Evolutionary conservation across 192 early-diverging fungal genomes (phyloP), one percentile per base, ranked within the genome.

Genomic region (Podila minutissima): DNA sequence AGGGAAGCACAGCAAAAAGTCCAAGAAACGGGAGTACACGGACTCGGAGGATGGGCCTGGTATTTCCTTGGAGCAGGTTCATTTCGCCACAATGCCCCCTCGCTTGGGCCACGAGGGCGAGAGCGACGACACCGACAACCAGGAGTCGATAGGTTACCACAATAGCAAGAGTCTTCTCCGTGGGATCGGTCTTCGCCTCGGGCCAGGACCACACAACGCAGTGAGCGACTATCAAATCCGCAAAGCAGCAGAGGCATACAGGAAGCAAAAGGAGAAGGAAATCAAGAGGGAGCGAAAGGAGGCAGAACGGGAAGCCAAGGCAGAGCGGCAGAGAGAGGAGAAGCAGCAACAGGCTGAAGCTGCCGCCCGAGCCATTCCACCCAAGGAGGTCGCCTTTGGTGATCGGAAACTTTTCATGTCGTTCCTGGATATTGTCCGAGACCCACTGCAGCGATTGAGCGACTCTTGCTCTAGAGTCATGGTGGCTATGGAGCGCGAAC

Each of bases 351-450:
- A 73, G 33, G 71, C 77, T 1, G 67, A 73, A n/a, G 71, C 62
- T 4, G 66, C 66, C 1, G 67, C 58, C 7, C 50, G 69, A 5
- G 70, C 71, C 0, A 57, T 81, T 15, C 73, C 82, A 5, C 74
- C 79, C 3, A 87, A 86, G 58, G 74, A 88, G 53, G 82, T 85
- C 1, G 79, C 84, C 5, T 86, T 74, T 59, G 74, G 83, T 22
- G 83, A 85, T 59, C 68, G 84, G 10, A 81, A 88, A n/a, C 66
- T 88, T 13, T 81, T 88, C 55, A 85, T 88, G 64, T 74, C 69
- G 8, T 88, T 87, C 37, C 29, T 88, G 29, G 84, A 85, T 38
- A 86, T 84, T 58, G 79, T 88, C 17, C 82, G 83, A 1, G 86
- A 85, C 31, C 87, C 87, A 9, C 60, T 88, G n/a, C 79, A 85